Percentiles rank a stretch among this genome's conserved stretches.
These are phyloP conservation scores for Xylariaceae sp. DNA, from an alignment of 2,329 filamentous ascomycete species.

Conservation along the genomic window DNA sequence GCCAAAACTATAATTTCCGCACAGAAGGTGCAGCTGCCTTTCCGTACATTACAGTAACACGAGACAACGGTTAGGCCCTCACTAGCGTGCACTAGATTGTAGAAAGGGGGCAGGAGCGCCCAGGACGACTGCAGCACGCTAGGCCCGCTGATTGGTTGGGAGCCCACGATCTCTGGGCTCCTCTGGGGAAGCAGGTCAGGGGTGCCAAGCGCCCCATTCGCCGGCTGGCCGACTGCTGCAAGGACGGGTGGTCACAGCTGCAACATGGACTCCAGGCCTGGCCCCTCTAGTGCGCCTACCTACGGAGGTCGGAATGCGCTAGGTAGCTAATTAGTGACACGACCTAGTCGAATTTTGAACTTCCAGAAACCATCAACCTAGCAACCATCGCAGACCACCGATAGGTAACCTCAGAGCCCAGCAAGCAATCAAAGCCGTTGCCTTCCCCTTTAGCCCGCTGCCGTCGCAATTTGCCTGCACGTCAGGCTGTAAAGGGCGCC, in stretches of 20 bases:
- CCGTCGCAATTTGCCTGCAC: not conserved
- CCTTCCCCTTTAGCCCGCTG: not conserved
- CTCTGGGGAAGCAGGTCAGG: not conserved
- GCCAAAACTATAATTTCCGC: constrained; percentile 47
- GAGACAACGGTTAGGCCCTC: not conserved
- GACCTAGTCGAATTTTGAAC: constrained; percentile 20
- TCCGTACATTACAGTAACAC: not conserved
- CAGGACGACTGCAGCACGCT: constrained; percentile 7
- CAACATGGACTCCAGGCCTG: constrained; percentile 5
- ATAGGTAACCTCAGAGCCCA: not conserved
- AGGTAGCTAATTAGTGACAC: not conserved
- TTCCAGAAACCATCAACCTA: constrained; percentile 1
- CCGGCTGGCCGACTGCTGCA: constrained; percentile 10
- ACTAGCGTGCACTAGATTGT: not conserved
- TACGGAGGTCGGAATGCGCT: not conserved
- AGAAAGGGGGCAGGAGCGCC: constrained; percentile 26
- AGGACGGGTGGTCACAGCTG: constrained; percentile 3
- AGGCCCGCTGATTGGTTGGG: constrained; percentile 25
- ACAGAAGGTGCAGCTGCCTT: constrained; percentile 24
- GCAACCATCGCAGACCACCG: not conserved
- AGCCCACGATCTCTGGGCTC: constrained; percentile 2
- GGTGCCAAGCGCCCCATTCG: constrained; percentile 13
- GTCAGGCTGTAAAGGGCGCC: constrained; percentile 4
- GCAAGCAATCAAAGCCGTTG: not conserved
- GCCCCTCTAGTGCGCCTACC: not conserved